These are phyloP conservation scores for Coniochaeta ligniaria DNA, from an alignment of 2,329 filamentous ascomycete species.

Conservation along the genomic window DNA sequence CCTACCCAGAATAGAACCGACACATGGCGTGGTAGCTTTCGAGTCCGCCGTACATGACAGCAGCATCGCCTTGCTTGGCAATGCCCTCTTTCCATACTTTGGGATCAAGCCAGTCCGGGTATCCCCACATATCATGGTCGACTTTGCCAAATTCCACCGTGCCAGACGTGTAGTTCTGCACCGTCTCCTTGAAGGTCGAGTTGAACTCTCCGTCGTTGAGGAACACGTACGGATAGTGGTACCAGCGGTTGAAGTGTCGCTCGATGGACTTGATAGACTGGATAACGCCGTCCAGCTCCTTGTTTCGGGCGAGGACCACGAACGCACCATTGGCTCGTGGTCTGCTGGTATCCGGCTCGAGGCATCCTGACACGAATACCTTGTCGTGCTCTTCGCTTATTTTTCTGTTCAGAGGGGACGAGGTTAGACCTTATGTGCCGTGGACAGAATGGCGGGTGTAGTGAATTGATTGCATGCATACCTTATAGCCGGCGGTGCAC, in stretches of 20 bases:
- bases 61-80: conserved; percentile 89
- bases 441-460: too few species aligned
- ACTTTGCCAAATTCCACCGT: conserved; percentile 92
- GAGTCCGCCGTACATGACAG: conserved; percentile 98
- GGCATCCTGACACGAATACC: conserved; percentile 87
- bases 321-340: conserved; percentile 91
- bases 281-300: conserved; percentile 91
- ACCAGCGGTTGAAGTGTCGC: conserved; percentile 98
- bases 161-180: conserved; percentile 84
- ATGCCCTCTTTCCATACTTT: conserved; percentile 95
- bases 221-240: conserved; percentile 97
- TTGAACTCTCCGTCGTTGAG: conserved; percentile 98
- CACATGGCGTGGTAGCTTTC: conserved; percentile 99
- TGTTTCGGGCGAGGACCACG: conserved; percentile 90
- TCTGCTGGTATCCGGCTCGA: conserved; percentile 68
- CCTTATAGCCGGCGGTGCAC: conserved; percentile 84
- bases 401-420: conserved; percentile 49
- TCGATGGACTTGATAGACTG: conserved; percentile 98
- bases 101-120: conserved; percentile 90
- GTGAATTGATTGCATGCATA: conserved; percentile 35
- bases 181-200: conserved; percentile 80
- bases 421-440: not conserved
- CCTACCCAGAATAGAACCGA: conserved; percentile 94
- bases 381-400: conserved; percentile 98
- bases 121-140: conserved; percentile 86